Evolutionary conservation across 1,284 basidiomycete species (phyloP), one percentile per base, ranked within the genome.

Genomic region (Austroboletus novae-zelandiae): DNA sequence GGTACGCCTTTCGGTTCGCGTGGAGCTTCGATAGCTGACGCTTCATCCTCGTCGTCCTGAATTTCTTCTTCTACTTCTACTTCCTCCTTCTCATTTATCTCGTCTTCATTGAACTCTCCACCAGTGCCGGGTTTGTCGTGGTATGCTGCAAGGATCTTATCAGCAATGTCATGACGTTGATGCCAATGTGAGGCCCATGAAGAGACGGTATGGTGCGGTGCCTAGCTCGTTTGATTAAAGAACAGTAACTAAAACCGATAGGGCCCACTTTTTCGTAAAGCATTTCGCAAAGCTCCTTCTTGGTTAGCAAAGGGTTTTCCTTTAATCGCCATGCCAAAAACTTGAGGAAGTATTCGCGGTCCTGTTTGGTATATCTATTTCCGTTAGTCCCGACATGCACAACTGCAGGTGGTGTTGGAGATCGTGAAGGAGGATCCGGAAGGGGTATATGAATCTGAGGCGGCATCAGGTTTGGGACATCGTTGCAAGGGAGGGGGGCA

Each of bases 101-200:
- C 69, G 32, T 69, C 51, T 18, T 67, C 64, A 15, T 69, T 62
- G 10, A 64, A 61, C 1, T 70, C 40, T 53, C 58, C 10, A 17
- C 62, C 55, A 1, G 59, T 59, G 9, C 64, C 70, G 10, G 70
- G 64, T n/a, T 57, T 63, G 35, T 51, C 50, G 14, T 64, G 62
- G 17, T 71, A 67, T n/a, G 77, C 71, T n/a, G 78, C 76, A 35
- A 82, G 60, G 40, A 84, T 81, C 58, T 82, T 81, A 57, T 84
- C 83, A 2, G 83, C 80, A 30, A 84, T 62, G 57, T 84, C 80
- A 50, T 83, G 80, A 47, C 78, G 72, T 45, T 73, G 74, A 10
- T 73, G 74, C 82, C 83, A 83, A 57, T 83, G 75, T n/a, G 77
- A 76, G 34, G 69, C 68, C 84, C 84, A 86, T 2, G 84, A 85